phyloP scores from a whole-genome alignment of 1,284 basidiomycete species.

The Marasmius fiardii region DNA sequence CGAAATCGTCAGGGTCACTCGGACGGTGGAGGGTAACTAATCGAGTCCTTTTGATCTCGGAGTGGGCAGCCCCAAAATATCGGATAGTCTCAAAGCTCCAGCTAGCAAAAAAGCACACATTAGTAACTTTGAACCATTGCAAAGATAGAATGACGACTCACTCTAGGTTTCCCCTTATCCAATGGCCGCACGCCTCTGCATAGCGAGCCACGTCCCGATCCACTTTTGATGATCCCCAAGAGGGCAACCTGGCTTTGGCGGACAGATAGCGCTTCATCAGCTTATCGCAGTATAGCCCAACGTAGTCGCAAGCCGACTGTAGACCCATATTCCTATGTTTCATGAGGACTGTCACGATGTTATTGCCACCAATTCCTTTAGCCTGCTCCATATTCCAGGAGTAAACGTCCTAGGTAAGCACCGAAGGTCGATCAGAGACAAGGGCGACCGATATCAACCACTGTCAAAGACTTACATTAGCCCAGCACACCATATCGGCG shows the following conservation, averaged over 20 bases:
- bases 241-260: constrained; percentile 42
- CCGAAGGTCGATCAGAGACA: constrained; percentile 2
- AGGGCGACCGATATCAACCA: neutral
- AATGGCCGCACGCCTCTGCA: constrained; percentile 44
- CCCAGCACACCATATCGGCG: constrained; percentile 66
- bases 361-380: constrained; percentile 63
- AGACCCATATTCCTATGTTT: constrained; percentile 44
- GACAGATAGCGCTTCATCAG: constrained; percentile 48
- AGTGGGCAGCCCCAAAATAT: constrained; percentile 49
- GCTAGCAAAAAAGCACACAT: constrained; percentile 26
- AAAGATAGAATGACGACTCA: constrained; percentile 23
- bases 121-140: constrained; percentile 7
- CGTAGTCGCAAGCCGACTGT: constrained; percentile 57
- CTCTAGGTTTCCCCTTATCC: constrained; percentile 48
- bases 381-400: constrained; percentile 74
- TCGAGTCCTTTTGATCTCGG: constrained; percentile 44
- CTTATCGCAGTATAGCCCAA: constrained; percentile 48
- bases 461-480: constrained; percentile 48
- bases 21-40: constrained; percentile 37
- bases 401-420: constrained; percentile 53
- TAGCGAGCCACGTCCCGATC: constrained; percentile 47
- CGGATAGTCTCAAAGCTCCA: constrained; percentile 60
- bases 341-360: constrained; percentile 68
- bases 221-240: constrained; percentile 39
- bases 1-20: constrained; percentile 16